Evolutionary conservation across 2,329 filamentous ascomycete species (phyloP).

Genomic region (Cordyceps militaris): DNA sequence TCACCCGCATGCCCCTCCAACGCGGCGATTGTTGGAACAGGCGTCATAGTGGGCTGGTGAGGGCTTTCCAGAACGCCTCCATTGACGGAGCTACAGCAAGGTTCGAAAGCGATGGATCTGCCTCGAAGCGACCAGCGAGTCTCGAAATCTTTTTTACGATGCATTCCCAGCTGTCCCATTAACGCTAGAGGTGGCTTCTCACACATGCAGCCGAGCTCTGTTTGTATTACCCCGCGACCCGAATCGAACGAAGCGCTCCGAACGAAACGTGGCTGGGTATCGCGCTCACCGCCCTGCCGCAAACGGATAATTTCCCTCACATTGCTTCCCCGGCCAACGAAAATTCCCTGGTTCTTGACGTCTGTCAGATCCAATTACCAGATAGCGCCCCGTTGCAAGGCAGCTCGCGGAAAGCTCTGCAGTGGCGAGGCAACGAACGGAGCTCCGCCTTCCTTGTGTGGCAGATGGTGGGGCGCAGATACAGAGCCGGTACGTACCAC

Average conservation of each 20-base stretch:
- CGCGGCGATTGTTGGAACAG: conserved; percentile 1
- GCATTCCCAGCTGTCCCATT: neutral
- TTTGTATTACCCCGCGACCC: neutral
- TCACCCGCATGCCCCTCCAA: conserved; percentile 14
- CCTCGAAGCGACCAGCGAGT: neutral
- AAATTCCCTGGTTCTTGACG: neutral
- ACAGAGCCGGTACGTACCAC: neutral
- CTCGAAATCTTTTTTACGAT: neutral
- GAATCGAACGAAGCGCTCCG: neutral
- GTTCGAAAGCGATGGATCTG: conserved; percentile 1
- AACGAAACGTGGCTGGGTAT: neutral
- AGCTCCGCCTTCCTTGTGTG: neutral
- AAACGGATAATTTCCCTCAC: neutral
- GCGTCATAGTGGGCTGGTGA: conserved; percentile 5
- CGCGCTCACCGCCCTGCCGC: conserved; percentile 7
- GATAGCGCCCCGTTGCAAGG: neutral
- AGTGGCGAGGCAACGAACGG: conserved; percentile 11
- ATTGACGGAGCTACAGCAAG: neutral
- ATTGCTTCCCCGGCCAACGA: neutral
- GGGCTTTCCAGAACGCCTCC: neutral
- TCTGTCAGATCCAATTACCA: neutral
- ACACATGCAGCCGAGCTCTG: too few species aligned
- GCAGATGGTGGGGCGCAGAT: conserved; percentile 1
- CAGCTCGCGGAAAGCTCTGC: conserved; percentile 1
- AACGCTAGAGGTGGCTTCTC: too few species aligned